Evolutionary conservation across 2,329 filamentous ascomycete species (phyloP).

Genomic region (Graphilbum sp.): DNA sequence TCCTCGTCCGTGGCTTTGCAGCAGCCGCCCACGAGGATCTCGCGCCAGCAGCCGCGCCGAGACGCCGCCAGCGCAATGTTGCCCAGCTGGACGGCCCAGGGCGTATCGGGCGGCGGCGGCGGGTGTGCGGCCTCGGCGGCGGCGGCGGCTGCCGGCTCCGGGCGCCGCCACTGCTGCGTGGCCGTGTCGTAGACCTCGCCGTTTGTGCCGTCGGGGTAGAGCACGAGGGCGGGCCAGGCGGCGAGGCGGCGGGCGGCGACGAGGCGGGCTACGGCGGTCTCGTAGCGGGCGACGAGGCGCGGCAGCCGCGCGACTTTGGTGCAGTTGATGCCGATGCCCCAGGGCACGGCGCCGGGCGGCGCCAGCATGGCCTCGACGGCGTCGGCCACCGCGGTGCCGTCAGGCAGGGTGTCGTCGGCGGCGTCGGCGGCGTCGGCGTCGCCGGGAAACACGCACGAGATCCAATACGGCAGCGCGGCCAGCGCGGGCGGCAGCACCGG

Average conservation of each 20-base stretch:
- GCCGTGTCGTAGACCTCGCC: slow-evolving; percentile 50
- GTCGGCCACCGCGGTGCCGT: slow-evolving; percentile 31
- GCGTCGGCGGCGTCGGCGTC: slow-evolving; percentile 13
- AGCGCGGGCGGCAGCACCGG: slow-evolving; percentile 17
- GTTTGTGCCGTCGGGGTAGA: slow-evolving; percentile 55
- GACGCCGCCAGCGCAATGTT: slow-evolving; percentile 21
- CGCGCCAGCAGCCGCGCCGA: slow-evolving; percentile 22
- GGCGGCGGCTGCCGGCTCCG: slow-evolving; percentile 12
- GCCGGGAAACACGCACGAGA: slow-evolving; percentile 44
- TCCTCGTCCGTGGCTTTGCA: slow-evolving; percentile 27
- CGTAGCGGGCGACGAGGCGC: slow-evolving; percentile 35
- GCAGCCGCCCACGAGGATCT: slow-evolving; percentile 35
- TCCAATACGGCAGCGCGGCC: slow-evolving; percentile 32
- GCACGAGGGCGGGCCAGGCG: slow-evolving; percentile 35
- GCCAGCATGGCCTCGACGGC: slow-evolving; percentile 22
- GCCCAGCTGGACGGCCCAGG: slow-evolving; percentile 31
- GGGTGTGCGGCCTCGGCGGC: not conserved
- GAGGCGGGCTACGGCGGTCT: slow-evolving; percentile 27
- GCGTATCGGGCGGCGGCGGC: slow-evolving; percentile 1
- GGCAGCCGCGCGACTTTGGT: slow-evolving; percentile 49
- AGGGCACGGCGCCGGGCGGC: slow-evolving; percentile 21
- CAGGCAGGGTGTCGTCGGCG: slow-evolving; percentile 31
- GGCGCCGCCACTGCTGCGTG: slow-evolving; percentile 41
- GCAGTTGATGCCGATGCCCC: slow-evolving; percentile 53
- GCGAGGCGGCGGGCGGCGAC: slow-evolving; percentile 16